Conservation (phyloP, 2,329 filamentous ascomycete genomes). For the Stenocarpella maydis region DNA sequence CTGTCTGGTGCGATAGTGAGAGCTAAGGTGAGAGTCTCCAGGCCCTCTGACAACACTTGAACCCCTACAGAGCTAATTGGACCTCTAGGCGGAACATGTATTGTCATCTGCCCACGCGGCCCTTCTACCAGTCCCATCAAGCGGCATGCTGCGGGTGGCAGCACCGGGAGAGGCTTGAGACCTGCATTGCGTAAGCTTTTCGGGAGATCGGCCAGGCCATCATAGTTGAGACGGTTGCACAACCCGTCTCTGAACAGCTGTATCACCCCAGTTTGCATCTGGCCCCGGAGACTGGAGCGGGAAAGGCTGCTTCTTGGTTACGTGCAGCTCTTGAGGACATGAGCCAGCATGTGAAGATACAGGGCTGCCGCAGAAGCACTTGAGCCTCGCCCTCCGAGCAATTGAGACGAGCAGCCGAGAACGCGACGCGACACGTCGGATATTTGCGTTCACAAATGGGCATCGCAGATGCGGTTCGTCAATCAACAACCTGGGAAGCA, state of each 20-base stretch:
- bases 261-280: neutral
- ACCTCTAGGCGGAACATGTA: neutral
- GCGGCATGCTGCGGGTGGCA: neutral
- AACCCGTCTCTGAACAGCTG: neutral
- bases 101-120: neutral
- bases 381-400: neutral
- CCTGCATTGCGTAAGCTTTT: constrained; percentile 3
- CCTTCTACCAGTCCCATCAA: neutral
- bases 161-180: neutral
- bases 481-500: neutral
- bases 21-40: neutral
- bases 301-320: neutral
- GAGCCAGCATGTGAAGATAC: neutral
- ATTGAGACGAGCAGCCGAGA: constrained; percentile 2
- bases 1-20: no score
- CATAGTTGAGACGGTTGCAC: neutral
- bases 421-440: neutral
- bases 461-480: neutral
- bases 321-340: neutral
- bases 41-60: neutral
- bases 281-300: neutral
- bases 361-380: neutral
- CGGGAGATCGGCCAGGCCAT: constrained; percentile 2
- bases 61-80: neutral
- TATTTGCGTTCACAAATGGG: neutral